Conservation (phyloP, 306 rosid genomes). For the Oemleria cerasiformis region DNA sequence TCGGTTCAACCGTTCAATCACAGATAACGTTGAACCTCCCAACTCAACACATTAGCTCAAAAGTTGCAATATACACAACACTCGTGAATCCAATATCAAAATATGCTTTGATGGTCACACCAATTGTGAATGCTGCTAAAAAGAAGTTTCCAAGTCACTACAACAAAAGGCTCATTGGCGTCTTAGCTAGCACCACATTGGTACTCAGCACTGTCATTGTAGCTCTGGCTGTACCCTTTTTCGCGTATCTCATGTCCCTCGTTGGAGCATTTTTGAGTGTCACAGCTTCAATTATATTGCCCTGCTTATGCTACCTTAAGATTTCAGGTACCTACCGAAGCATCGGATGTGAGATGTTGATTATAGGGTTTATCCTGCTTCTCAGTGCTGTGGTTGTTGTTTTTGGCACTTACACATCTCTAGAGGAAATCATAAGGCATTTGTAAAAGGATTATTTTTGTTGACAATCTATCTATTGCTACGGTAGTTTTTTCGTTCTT, state of each 20-base stretch:
- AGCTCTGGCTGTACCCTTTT: slow-evolving; percentile 52
- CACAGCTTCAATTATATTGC: slow-evolving; percentile 60
- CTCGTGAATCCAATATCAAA: slow-evolving; percentile 36
- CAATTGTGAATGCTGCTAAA: slow-evolving; percentile 54
- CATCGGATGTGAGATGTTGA: slow-evolving; percentile 35
- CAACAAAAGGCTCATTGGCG: slow-evolving; percentile 35
- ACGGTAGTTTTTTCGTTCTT: background rate
- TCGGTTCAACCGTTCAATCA: slow-evolving; percentile 50
- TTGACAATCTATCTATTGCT: background rate
- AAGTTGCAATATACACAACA: slow-evolving; percentile 25
- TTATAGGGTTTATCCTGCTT: slow-evolving; percentile 29
- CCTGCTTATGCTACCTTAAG: slow-evolving; percentile 61
- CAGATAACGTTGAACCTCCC: slow-evolving; percentile 24
- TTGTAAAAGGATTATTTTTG: slow-evolving; percentile 11
- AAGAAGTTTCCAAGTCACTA: slow-evolving; percentile 31
- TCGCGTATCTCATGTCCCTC: slow-evolving; percentile 60
- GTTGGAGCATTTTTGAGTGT: slow-evolving; percentile 68
- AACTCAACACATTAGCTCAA: slow-evolving; percentile 7
- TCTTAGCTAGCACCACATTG: slow-evolving; percentile 36
- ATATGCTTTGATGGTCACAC: slow-evolving; percentile 66
- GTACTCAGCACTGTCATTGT: slow-evolving; percentile 47
- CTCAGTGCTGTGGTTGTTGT: slow-evolving; percentile 35
- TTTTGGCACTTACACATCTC: slow-evolving; percentile 53
- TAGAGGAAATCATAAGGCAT: slow-evolving; percentile 36
- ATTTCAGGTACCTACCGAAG: slow-evolving; percentile 41